phyloP scores from a whole-genome alignment of 441 rosid genomes.

The Eutrema salsugineum region DNA sequence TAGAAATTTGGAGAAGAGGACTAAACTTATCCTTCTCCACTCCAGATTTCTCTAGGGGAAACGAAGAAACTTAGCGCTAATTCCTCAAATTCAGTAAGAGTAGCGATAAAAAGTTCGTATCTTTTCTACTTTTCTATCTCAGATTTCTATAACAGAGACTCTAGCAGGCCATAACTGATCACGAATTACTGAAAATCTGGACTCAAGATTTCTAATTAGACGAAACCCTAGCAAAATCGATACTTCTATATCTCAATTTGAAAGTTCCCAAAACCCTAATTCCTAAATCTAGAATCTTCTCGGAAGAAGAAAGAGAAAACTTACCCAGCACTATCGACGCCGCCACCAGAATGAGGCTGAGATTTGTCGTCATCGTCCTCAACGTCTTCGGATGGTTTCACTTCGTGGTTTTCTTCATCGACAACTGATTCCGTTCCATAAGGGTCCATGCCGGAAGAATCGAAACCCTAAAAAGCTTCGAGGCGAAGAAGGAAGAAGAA shows the following conservation, averaged over 20 bases:
- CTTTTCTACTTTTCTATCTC: neutral
- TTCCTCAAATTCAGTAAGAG: neutral
- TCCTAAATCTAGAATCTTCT: conserved; percentile 6
- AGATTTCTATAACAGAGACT: neutral
- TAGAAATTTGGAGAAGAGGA: neutral
- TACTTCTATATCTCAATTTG: neutral
- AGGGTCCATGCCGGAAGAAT: conserved; percentile 44
- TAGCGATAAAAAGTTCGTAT: neutral
- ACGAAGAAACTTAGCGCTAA: neutral
- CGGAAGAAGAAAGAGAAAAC: neutral
- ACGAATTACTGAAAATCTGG: neutral
- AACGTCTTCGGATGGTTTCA: conserved; percentile 37
- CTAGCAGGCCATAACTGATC: neutral
- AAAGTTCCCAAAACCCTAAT: neutral
- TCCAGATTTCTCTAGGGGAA: conserved; percentile 3
- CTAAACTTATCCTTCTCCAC: conserved; percentile 20
- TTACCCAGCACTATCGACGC: conserved; percentile 81
- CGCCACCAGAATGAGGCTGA: conserved; percentile 58
- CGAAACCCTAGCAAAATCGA: conserved; percentile 1
- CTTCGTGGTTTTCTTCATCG: conserved; percentile 39
- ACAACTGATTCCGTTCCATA: conserved; percentile 38
- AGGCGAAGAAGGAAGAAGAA: neutral
- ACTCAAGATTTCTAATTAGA: neutral
- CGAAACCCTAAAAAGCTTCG: conserved; percentile 2
- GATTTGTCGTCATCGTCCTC: conserved; percentile 46